Conservation (phyloP, 2,329 filamentous ascomycete genomes). For the Aspergillus texensis region DNA sequence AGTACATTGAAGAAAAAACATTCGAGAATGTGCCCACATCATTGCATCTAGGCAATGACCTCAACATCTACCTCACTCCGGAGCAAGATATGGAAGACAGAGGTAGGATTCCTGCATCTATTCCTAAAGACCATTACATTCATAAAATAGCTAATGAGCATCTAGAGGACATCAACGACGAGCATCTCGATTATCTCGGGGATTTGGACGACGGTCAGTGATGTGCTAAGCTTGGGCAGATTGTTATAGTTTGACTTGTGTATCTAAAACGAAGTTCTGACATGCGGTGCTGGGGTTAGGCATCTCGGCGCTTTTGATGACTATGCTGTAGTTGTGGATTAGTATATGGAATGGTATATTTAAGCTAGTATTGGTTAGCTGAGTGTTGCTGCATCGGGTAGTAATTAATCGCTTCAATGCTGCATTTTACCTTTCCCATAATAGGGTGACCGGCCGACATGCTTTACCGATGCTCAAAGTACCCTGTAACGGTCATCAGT, state of each 20-base stretch:
- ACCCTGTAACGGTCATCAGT: neutral
- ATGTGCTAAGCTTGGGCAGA: neutral
- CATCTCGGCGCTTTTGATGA: neutral
- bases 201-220: neutral
- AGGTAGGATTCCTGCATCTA: neutral
- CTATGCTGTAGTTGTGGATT: neutral
- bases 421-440: neutral
- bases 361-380: neutral
- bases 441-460: neutral
- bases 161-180: neutral
- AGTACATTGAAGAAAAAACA: neutral
- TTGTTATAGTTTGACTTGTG: neutral
- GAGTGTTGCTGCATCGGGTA: neutral
- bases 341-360: neutral
- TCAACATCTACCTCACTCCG: neutral
- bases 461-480: neutral
- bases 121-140: neutral
- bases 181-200: neutral
- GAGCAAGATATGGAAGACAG: neutral
- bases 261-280: neutral
- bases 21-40: neutral
- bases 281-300: neutral
- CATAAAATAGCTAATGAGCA: neutral
- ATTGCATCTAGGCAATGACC: neutral
- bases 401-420: neutral